phyloP scores from a whole-genome alignment of 2,329 filamentous ascomycete species.

The Ophiobolus disseminans region DNA sequence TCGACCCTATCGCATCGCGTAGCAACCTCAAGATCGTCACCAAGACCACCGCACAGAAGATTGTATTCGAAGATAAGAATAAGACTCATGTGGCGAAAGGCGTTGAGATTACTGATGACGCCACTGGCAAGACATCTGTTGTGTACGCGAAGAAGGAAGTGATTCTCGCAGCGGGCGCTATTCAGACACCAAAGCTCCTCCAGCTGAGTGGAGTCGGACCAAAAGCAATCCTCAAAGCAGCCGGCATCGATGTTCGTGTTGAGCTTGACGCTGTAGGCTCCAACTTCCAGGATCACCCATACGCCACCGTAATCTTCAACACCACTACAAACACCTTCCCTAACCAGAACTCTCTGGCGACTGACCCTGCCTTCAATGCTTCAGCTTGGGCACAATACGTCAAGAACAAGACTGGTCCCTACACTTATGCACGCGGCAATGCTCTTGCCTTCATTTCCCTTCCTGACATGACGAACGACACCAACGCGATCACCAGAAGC shows the following conservation, averaged over 20 bases:
- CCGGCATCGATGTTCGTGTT: conserved; percentile 33
- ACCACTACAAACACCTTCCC: conserved; percentile 29
- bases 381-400: conserved; percentile 40
- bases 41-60: conserved; percentile 26
- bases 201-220: conserved; percentile 44
- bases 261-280: conserved; percentile 41
- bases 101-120: conserved; percentile 27
- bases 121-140: conserved; percentile 15
- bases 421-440: conserved; percentile 33
- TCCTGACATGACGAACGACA: conserved; percentile 22
- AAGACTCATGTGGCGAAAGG: conserved; percentile 24
- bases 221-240: conserved; percentile 35
- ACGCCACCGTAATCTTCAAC: conserved; percentile 31
- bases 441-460: conserved; percentile 35
- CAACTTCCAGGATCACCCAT: conserved; percentile 46
- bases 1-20: conserved; percentile 34
- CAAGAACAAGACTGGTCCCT: conserved; percentile 41
- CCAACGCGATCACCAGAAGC: conserved; percentile 6
- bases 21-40: conserved; percentile 37
- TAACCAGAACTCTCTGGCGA: conserved; percentile 29
- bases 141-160: conserved; percentile 57
- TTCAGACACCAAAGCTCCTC: conserved; percentile 63
- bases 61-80: conserved; percentile 25
- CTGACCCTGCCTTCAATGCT: conserved; percentile 43
- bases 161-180: conserved; percentile 64